These are phyloP conservation scores for Penicillium verhagenii DNA, from an alignment of 495 filamentous ascomycete species.

Conservation along the genomic window DNA sequence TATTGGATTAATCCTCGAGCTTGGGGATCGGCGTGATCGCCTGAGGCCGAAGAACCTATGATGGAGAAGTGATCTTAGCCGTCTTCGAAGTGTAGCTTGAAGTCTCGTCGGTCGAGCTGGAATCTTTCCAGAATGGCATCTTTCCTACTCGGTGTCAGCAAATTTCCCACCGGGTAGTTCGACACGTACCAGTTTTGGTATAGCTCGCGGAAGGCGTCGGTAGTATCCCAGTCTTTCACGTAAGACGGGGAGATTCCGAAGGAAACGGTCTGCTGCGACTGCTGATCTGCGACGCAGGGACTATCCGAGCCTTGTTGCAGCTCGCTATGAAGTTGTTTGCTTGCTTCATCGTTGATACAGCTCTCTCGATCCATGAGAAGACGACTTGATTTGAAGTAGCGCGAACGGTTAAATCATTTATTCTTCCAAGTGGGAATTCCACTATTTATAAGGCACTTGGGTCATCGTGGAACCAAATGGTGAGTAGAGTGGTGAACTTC, in stretches of 20 bases:
- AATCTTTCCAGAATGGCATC: not conserved
- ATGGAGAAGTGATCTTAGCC: not conserved
- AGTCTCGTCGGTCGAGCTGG: not conserved
- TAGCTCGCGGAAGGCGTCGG: not conserved
- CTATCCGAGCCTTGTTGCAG: too few relatives aligned
- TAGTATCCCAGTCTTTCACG: not conserved
- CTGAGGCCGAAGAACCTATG: not conserved
- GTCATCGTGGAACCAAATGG: not conserved
- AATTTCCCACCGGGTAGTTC: not conserved
- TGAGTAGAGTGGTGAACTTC: not conserved
- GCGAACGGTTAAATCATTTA: too few relatives aligned
- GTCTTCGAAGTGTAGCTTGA: not conserved
- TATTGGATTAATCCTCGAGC: slow-evolving; percentile 10
- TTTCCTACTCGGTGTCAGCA: not conserved
- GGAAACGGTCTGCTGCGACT: not conserved
- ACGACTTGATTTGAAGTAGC: too few relatives aligned
- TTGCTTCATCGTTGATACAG: too few relatives aligned
- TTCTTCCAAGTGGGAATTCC: not conserved
- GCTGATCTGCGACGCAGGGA: too few relatives aligned
- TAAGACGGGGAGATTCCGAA: not conserved
- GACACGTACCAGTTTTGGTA: not conserved
- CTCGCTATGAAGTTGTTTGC: too few relatives aligned
- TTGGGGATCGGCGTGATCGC: not conserved
- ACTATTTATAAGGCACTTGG: not conserved
- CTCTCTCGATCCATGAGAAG: too few relatives aligned